Evolutionary conservation across 148 eudicot species (phyloP).

Genomic region (Pouteria glomerata): DNA sequence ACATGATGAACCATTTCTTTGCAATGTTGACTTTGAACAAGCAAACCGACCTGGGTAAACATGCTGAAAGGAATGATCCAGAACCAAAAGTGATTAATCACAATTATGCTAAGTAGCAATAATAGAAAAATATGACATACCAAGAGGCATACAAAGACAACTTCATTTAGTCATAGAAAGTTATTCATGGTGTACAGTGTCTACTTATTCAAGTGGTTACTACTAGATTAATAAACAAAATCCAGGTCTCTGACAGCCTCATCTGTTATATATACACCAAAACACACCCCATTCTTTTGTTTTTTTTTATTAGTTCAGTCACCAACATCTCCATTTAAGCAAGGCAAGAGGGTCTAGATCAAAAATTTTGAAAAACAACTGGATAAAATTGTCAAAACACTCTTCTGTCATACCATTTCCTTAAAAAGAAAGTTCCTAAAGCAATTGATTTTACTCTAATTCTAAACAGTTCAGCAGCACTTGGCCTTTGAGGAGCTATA

Average conservation of each 20-base stretch:
- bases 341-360: background rate
- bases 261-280: background rate
- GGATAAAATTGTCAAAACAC: background rate
- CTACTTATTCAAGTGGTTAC: background rate
- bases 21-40: background rate
- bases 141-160: background rate
- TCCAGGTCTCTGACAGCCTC: background rate
- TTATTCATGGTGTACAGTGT: background rate
- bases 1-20: background rate
- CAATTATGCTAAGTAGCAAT: background rate
- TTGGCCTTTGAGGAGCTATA: conserved; percentile 3
- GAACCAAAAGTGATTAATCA: background rate
- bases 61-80: background rate
- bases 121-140: background rate
- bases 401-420: background rate
- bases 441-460: background rate
- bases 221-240: background rate
- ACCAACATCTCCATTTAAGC: background rate
- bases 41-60: background rate
- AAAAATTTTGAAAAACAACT: background rate
- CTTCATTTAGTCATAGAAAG: background rate
- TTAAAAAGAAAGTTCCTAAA: background rate
- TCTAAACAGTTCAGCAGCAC: background rate
- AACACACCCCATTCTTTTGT: background rate
- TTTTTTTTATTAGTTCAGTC: background rate